These are phyloP conservation scores for Citeromyces matritensis DNA, from an alignment of 805 yeast species.

Conservation along the genomic window DNA sequence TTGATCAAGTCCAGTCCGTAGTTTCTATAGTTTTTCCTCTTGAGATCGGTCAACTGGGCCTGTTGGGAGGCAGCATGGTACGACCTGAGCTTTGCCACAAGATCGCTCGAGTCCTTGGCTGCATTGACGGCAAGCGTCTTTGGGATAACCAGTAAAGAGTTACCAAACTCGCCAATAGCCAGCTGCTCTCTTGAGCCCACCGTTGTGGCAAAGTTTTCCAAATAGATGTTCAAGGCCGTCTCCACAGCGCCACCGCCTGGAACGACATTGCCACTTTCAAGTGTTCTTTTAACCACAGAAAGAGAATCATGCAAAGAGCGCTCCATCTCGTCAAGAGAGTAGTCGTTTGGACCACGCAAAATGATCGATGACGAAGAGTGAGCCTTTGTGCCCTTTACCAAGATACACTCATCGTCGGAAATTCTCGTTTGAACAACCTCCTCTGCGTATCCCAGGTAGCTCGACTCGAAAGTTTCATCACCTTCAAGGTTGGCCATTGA, in stretches of 20 bases:
- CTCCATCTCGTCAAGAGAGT: constrained; percentile 95
- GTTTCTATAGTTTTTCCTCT: constrained; percentile 75
- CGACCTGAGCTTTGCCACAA: constrained; percentile 89
- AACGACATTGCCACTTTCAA: constrained; percentile 87
- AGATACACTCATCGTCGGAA: constrained; percentile 94
- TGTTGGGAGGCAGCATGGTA: constrained; percentile 92
- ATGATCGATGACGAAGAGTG: constrained; percentile 87
- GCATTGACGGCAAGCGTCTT: constrained; percentile 95
- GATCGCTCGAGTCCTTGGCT: constrained; percentile 91
- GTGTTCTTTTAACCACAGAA: constrained; percentile 87
- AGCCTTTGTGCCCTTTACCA: constrained; percentile 77
- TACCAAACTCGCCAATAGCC: constrained; percentile 96
- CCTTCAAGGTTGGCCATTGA: constrained; percentile 92
- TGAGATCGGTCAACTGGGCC: constrained; percentile 69
- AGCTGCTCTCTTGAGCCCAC: constrained; percentile 95
- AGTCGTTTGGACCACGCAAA: constrained; percentile 91
- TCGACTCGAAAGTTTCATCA: constrained; percentile 79
- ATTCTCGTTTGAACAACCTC: constrained; percentile 82
- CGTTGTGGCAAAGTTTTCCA: constrained; percentile 95
- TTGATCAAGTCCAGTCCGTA: constrained; percentile 86
- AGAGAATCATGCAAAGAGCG: constrained; percentile 91
- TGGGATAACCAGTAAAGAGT: constrained; percentile 80
- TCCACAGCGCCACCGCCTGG: constrained; percentile 99
- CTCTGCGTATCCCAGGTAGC: constrained; percentile 79
- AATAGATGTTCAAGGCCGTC: constrained; percentile 83